These are phyloP conservation scores for Coemansia asiatica DNA, from an alignment of 192 early-diverging fungal species.

Conservation along the genomic window DNA sequence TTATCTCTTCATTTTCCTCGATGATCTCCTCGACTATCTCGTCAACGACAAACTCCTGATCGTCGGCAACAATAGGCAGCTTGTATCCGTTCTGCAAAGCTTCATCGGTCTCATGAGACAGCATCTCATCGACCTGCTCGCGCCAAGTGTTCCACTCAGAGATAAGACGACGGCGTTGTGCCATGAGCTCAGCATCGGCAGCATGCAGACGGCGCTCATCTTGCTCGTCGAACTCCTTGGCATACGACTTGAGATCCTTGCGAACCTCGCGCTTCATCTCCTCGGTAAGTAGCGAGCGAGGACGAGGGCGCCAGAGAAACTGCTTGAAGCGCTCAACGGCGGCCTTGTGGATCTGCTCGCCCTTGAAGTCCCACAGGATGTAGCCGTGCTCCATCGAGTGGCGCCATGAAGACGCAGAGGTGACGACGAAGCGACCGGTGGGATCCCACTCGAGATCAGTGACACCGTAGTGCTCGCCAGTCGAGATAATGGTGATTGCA, in stretches of 20 bases:
- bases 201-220: slow-evolving; percentile 74
- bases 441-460: slow-evolving; percentile 99
- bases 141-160: slow-evolving; percentile 87
- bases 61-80: slow-evolving; percentile 79
- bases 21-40: slow-evolving; percentile 78
- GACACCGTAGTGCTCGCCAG: slow-evolving; percentile 90
- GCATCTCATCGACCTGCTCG: slow-evolving; percentile 55
- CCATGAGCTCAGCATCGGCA: slow-evolving; percentile 72
- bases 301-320: slow-evolving; percentile 94
- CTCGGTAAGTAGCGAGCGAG: slow-evolving; percentile 71
- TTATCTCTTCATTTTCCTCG: slow-evolving; percentile 55
- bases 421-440: slow-evolving; percentile 90
- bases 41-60: slow-evolving; percentile 84
- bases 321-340: slow-evolving; percentile 85
- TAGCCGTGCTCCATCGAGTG: slow-evolving; percentile 88
- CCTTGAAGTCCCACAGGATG: slow-evolving; percentile 88
- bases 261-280: slow-evolving; percentile 83
- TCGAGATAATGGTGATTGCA: slow-evolving; percentile 65
- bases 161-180: slow-evolving; percentile 70
- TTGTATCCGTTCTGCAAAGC: slow-evolving; percentile 62
- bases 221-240: slow-evolving; percentile 84
- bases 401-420: slow-evolving; percentile 84
- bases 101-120: slow-evolving; percentile 60
- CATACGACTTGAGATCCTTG: slow-evolving; percentile 90
- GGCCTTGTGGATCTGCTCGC: slow-evolving; percentile 74